phyloP scores from a whole-genome alignment of 192 early-diverging fungal species.

The Gryganskiella cystojenkinii region DNA sequence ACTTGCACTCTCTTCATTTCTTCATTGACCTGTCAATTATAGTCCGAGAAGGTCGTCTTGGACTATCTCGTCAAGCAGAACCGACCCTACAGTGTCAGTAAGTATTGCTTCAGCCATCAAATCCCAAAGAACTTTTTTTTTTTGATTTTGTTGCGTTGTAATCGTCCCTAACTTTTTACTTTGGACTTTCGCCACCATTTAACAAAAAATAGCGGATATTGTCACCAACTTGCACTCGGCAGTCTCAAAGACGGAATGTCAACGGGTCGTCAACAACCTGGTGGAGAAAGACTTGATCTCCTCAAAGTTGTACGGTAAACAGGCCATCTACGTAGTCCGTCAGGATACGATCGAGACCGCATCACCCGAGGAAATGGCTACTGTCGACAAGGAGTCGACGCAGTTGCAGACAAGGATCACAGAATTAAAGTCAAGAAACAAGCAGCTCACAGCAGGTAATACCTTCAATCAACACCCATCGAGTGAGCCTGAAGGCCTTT shows the following conservation, averaged over 20 bases:
- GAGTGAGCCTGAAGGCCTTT: background rate
- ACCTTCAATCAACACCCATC: background rate
- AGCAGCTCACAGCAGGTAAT: slow-evolving; percentile 56
- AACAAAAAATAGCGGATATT: slow-evolving; percentile 60
- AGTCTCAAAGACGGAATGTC: slow-evolving; percentile 52
- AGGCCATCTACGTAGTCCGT: slow-evolving; percentile 56
- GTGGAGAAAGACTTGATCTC: slow-evolving; percentile 47
- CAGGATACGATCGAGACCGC: slow-evolving; percentile 58
- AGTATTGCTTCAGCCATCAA: background rate
- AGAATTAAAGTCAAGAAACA: slow-evolving; percentile 65
- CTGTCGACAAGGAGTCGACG: slow-evolving; percentile 66
- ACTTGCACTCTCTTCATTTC: background rate
- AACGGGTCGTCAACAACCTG: slow-evolving; percentile 48
- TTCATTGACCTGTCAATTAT: background rate
- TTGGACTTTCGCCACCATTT: too few species aligned
- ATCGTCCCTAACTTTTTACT: background rate
- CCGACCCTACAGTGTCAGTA: slow-evolving; percentile 61
- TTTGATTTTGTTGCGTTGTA: background rate
- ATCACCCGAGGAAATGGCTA: slow-evolving; percentile 52
- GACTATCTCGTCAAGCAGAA: slow-evolving; percentile 60
- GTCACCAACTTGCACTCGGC: slow-evolving; percentile 54
- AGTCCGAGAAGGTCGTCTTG: slow-evolving; percentile 55
- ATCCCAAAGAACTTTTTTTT: background rate
- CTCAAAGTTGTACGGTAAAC: slow-evolving; percentile 57
- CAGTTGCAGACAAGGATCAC: slow-evolving; percentile 61